Percentiles rank a stretch among this genome's conserved stretches.
phyloP scores from a whole-genome alignment of 805 yeast genomes.

The Yamadazyma philogaea region DNA sequence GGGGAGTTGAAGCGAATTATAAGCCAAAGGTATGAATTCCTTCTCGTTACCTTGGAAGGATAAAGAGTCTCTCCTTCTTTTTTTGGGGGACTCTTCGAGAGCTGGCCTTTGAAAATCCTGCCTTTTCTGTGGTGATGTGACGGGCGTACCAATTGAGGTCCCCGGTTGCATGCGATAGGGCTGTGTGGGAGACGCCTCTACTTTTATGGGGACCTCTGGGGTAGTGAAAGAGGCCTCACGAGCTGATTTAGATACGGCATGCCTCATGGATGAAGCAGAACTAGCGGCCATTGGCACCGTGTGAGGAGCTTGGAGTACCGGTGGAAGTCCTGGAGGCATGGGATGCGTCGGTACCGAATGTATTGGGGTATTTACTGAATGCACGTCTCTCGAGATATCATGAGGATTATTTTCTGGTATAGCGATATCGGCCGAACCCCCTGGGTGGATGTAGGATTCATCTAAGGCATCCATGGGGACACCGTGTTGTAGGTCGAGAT shows the following conservation, averaged over 20 bases:
- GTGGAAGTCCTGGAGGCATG: not conserved
- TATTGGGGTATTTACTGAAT: not conserved
- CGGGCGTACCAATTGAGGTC: not conserved
- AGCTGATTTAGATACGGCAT: not conserved
- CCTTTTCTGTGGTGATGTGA: not conserved
- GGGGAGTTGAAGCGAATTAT: slow-evolving; percentile 31
- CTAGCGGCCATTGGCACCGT: not conserved
- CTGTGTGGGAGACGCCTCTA: not conserved
- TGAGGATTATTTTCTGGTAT: not conserved
- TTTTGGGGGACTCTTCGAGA: slow-evolving; percentile 8
- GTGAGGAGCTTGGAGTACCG: not conserved
- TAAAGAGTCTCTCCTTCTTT: slow-evolving; percentile 7
- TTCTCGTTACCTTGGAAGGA: slow-evolving; percentile 7
- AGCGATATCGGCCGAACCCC: not conserved
- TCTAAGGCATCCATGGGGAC: not conserved
- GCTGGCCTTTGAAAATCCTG: slow-evolving; percentile 7
- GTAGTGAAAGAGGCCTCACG: not conserved
- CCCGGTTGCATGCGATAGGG: not conserved
- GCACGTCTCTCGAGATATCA: not conserved
- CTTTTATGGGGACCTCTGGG: not conserved
- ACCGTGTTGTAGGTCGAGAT: not conserved
- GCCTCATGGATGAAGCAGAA: not conserved
- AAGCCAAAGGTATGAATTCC: slow-evolving; percentile 37
- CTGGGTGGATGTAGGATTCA: not conserved
- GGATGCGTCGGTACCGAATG: not conserved